Evolutionary conservation across 768 basidiomycete genomes (phyloP).

Genomic region (Mycena epipterygia): DNA sequence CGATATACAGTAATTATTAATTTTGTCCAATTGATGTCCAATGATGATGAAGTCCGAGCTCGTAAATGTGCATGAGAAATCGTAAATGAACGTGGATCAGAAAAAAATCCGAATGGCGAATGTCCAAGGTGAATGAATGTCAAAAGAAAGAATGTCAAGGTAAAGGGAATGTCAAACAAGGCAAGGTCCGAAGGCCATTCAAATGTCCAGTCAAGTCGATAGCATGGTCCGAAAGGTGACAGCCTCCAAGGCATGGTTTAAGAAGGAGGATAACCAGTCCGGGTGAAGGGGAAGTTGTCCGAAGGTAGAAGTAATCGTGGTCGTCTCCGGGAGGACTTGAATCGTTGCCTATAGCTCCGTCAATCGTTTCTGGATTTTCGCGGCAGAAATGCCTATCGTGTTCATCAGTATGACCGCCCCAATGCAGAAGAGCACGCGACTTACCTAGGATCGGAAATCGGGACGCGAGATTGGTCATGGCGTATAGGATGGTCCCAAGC

Average conservation of each 20-base stretch:
- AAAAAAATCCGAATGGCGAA: constrained; percentile 17
- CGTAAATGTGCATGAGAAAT: constrained; percentile 36
- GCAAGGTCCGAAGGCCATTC: not conserved
- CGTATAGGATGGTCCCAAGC: constrained; percentile 70
- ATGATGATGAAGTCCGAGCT: constrained; percentile 26
- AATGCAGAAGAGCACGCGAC: not conserved
- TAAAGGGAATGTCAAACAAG: constrained; percentile 22
- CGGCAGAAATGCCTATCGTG: constrained; percentile 32
- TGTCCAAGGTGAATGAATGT: constrained; percentile 8
- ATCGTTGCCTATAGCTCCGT: constrained; percentile 38
- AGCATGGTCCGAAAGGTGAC: constrained; percentile 14
- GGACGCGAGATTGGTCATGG: constrained; percentile 71
- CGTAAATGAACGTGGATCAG: constrained; percentile 33
- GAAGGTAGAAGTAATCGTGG: constrained; percentile 28
- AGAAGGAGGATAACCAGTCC: constrained; percentile 36
- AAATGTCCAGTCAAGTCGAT: not conserved
- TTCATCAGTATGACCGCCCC: not conserved
- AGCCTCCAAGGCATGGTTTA: constrained; percentile 34
- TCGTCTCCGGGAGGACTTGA: constrained; percentile 36
- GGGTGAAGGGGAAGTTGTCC: constrained; percentile 27
- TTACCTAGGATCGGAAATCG: constrained; percentile 71
- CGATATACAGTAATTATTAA: constrained; percentile 27
- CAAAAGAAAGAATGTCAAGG: constrained; percentile 17
- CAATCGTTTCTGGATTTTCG: constrained; percentile 42
- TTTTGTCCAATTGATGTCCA: constrained; percentile 26